phyloP scores from a whole-genome alignment of 169 alveolate species.

The Plasmodium chabaudi region DNA sequence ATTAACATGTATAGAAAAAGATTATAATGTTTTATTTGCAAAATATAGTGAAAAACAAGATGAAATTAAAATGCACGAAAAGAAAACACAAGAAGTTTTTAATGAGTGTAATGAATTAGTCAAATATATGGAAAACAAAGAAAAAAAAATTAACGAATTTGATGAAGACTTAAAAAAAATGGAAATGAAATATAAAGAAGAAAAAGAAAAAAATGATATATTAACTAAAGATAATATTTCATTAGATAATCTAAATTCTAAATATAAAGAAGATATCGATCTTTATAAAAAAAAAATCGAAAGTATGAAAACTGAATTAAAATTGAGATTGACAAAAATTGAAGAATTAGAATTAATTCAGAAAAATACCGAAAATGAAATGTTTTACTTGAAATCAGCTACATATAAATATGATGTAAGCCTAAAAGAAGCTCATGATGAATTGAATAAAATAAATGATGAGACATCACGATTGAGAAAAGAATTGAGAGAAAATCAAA shows the following conservation, averaged over 20 bases:
- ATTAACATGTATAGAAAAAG: slow-evolving; percentile 48
- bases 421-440: slow-evolving; percentile 76
- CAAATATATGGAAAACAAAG: slow-evolving; percentile 75
- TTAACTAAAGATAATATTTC: slow-evolving; percentile 70
- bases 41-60: slow-evolving; percentile 75
- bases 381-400: slow-evolving; percentile 69
- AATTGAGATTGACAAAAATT: slow-evolving; percentile 53
- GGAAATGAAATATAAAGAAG: slow-evolving; percentile 76
- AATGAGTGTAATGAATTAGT: slow-evolving; percentile 76
- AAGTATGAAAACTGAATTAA: slow-evolving; percentile 69
- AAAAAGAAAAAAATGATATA: slow-evolving; percentile 74
- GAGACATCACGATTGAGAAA: slow-evolving; percentile 7
- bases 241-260: slow-evolving; percentile 56
- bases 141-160: slow-evolving; percentile 70
- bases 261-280: slow-evolving; percentile 73
- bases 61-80: slow-evolving; percentile 76
- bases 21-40: slow-evolving; percentile 65
- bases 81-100: slow-evolving; percentile 69
- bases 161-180: slow-evolving; percentile 75
- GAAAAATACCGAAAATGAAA: slow-evolving; percentile 73
- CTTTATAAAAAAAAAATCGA: slow-evolving; percentile 62
- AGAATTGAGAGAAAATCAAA: slow-evolving; percentile 27
- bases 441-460: slow-evolving; percentile 52
- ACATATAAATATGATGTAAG: slow-evolving; percentile 63
- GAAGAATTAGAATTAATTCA: slow-evolving; percentile 73